Base-by-base conservation (phyloP, 768 basidiomycete genomes). In the Piloderma croceum region DNA sequence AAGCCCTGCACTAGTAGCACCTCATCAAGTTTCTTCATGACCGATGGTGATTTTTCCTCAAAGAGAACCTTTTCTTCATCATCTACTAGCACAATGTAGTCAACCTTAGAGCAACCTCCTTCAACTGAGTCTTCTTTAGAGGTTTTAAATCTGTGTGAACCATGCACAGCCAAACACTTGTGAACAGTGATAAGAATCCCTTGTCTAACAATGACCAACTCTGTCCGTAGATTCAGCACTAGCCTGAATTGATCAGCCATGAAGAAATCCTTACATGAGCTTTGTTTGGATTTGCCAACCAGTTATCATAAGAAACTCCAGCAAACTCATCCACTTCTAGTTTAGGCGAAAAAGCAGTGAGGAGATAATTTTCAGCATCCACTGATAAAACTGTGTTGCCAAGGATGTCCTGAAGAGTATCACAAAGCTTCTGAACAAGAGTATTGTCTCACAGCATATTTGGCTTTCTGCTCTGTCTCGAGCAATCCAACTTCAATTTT, bases 11-110 rank as follows among this genome's bases (percentile, higher is more conserved):
- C 34, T 35, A 39, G 46, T 33, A 48, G 39, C 34, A 41, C 36
- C 24, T 4, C 34, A 3, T n/a, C n/a, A n/a, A n/a, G n/a, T n/a
- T n/a, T n/a, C n/a, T n/a, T 35, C 43, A 41, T 50, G 43, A 50
- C 49, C 18, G 46, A 48, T 38, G 49, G 49, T 34, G 49, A 50
- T 45, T 48, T 45, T 48, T 39, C 46, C 36, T 51, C 50, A 43
- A 31, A 1, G 41, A 48, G 47, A 24, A 13, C 44, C 39, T 7
- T 24, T 15, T 20, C 17, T 41, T 50, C 34, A 36, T 34, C 41
- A 27, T 47, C 39, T 36, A 50, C 43, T 42, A 33, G 2, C 22
- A 21, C 17, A 45, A 45, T 34, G 43, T 39, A 50, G 40, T 47
- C 49, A 38, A 50, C 47, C 37, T 24, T 49, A 21, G 48, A 49